A percentile compares a stretch with the other conserved stretches of the same genome.
phyloP scores from a whole-genome alignment of 768 basidiomycete genomes.

The Mrakia gelida region DNA sequence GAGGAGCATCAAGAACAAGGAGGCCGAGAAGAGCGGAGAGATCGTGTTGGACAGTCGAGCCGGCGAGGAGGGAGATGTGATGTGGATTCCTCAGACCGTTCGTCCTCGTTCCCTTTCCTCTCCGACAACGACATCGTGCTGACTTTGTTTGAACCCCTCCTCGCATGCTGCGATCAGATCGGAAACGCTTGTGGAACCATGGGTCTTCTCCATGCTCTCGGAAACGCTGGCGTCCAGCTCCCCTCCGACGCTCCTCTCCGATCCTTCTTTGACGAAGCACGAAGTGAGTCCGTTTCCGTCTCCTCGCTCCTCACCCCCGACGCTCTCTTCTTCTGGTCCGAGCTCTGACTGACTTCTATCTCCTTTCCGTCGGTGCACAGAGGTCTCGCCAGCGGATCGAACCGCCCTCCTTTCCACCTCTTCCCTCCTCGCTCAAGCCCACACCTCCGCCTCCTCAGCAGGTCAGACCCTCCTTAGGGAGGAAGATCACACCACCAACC shows the following conservation, averaged over 20 bases:
- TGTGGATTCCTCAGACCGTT: slow-evolving; percentile 28
- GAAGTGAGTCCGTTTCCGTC: background rate
- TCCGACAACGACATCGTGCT: no score
- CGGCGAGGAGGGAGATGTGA: slow-evolving; percentile 36
- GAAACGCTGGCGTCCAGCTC: slow-evolving; percentile 57
- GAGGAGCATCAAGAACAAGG: slow-evolving; percentile 52
- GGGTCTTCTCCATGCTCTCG: slow-evolving; percentile 73
- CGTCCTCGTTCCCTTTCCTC: no score
- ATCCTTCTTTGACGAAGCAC: slow-evolving; percentile 40
- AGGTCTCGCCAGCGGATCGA: slow-evolving; percentile 60
- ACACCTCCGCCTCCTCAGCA: slow-evolving; percentile 60
- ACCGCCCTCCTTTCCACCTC: slow-evolving; percentile 71
- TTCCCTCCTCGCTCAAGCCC: slow-evolving; percentile 69
- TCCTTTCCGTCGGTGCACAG: background rate
- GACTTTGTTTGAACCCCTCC: no score
- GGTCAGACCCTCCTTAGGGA: slow-evolving; percentile 64
- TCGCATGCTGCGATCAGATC: no score
- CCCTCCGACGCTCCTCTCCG: slow-evolving; percentile 36
- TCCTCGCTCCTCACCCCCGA: background rate
- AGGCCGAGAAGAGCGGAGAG: slow-evolving; percentile 59
- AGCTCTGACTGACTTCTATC: background rate
- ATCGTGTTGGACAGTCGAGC: slow-evolving; percentile 47
- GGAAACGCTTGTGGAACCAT: slow-evolving; percentile 83
- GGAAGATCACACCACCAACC: slow-evolving; percentile 60
- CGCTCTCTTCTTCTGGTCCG: background rate